Base-by-base conservation (phyloP, 228 moss, liverwort and hornwort genomes). In the Sphagnum fallax region DNA sequence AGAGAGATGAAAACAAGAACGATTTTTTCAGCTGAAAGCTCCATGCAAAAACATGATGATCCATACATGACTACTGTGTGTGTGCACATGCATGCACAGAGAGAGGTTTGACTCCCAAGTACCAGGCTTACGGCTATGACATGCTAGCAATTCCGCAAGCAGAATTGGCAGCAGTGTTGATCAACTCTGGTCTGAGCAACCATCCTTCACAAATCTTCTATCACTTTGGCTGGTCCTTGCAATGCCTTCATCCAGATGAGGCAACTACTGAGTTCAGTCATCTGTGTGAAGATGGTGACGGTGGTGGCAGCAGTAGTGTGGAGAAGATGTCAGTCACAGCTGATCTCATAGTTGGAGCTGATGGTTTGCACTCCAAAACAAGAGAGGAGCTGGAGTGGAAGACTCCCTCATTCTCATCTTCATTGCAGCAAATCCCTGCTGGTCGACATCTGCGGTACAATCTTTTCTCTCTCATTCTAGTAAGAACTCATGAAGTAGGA, bases 101-200 rank as follows among this genome's bases (percentile, higher is more conserved):
- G 52, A 65, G 78, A 49, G 86, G 87, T 63, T 65, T 74, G 72
- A 80, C 72, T 59, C 80, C 83, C 0, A 78, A 78, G 68, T 87
- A 87, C 50, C 80, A 81, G 70, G 74, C 87, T 4, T 87, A 83
- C 51, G 87, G 87, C 5, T 87, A 87, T 63, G 87, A 83, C 5
- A 70, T 87, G 74, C 66, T 87, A 4, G 87, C 87, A 52, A 78
- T 87, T 74, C 64, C 87, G n/a, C 87, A 87, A 50, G 78, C 87
- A 48, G 76, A 70, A 49, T 70, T 87, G 16, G 87, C 87, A 48
- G 71, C 78, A 10, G 80, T 87, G 72, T 65, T 87, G 74, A 83
- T 87, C 72, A 78, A 78, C 49, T 72, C 80, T 9, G 87, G 87
- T 47, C 75, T 81, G 74, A 62, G 70, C 66, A 68, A 78, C 47